Percentiles rank a stretch among this genome's conserved stretches.
Conservation (phyloP, 169 alveolate species). For the Pseudocohnilembus persalinus region DNA sequence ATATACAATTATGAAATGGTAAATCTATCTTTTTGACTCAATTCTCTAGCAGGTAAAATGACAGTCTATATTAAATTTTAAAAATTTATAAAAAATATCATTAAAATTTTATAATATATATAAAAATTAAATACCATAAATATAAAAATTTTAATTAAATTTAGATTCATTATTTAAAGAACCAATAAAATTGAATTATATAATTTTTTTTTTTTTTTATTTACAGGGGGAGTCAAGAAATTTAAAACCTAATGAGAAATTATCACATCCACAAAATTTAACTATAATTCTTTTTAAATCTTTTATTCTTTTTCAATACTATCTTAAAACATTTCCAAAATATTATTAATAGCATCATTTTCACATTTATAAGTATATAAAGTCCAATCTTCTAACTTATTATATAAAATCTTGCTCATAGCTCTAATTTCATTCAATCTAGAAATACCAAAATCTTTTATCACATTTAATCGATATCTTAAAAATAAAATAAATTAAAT, state of each 20-base stretch:
- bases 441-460: conserved; percentile 73
- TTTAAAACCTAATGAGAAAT: conserved; percentile 71
- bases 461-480: conserved; percentile 61
- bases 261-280: conserved; percentile 70
- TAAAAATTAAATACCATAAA: too few species aligned
- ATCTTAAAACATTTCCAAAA: conserved; percentile 57
- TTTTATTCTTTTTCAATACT: conserved; percentile 71
- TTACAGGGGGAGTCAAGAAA: conserved; percentile 70
- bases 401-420: conserved; percentile 51
- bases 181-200: too few species aligned
- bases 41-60: conserved; percentile 73
- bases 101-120: not conserved
- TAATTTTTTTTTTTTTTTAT: too few species aligned
- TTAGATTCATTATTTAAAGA: too few species aligned
- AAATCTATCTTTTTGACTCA: conserved; percentile 54
- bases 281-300: conserved; percentile 69
- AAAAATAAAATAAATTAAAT: too few species aligned
- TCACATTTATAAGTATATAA: conserved; percentile 69
- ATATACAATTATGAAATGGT: conserved; percentile 59
- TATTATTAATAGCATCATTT: conserved; percentile 73
- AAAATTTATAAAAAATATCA: not conserved
- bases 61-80: conserved; percentile 38
- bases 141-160: too few species aligned
- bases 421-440: conserved; percentile 60
- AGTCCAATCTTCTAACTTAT: conserved; percentile 77